Base-by-base conservation (phyloP, 1,139 yeast species). In the Saccharomyces hybrid region DNA sequence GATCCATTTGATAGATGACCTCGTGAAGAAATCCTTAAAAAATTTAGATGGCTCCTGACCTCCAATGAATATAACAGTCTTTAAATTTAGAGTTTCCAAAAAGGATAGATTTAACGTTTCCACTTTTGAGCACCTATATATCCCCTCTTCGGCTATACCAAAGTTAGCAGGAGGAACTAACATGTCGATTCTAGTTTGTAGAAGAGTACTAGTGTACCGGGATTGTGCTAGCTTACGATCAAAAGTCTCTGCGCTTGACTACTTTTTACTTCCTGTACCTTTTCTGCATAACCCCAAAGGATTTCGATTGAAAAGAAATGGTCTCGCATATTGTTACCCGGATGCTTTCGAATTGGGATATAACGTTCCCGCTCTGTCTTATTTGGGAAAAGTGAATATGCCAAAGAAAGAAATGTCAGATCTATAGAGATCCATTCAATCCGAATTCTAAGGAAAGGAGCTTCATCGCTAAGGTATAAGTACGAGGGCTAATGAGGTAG, bases 141-240 rank as follows among this genome's bases (percentile, higher is more conserved):
- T 73, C 0, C 91, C 91, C 34, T 81, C 81, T 66, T 86, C 93
- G 9, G 86, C 93, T 29, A 86, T 74, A 0, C 91, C 91, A 71
- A 84, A 86, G 68, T 84, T 84, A 49, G 85, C 88, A 4, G 95
- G 93, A 2, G 91, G 89, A 0, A 86, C 87, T 50, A 86, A 73
- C 93, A 86, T 85, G 32, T 29, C n/a, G 32, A 29, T 4, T 11
- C n/a, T 29, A 29, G 32, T 2, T 29, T 29, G 32, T 29, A 29
- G n/a, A 29, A 29, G 32, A 29, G 32, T 5, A 29, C 32, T 29
- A 11, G 32, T 29, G 32, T 29, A 11, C n/a, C 5, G 32, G 32
- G 32, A 11, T 2, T 11, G 32, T 29, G n/a, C 32, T 29, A 11
- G 32, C 32, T 29, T 29, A 29, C 32, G 32, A 29, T 29, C 32